phyloP scores from a whole-genome alignment of 176 grass and related monocot species.

The Carex scoparia region DNA sequence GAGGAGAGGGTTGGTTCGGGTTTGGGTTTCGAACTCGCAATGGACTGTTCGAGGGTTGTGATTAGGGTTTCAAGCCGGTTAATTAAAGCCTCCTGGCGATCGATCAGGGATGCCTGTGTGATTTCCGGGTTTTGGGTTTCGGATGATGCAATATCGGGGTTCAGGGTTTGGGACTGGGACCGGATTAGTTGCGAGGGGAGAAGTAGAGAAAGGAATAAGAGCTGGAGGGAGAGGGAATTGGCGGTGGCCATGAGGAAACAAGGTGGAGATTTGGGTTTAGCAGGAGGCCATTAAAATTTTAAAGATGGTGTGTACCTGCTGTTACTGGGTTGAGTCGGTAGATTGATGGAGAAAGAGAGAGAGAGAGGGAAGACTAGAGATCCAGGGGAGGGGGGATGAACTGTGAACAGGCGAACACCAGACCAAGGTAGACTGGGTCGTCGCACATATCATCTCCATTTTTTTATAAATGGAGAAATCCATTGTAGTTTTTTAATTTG shows the following conservation, averaged over 20 bases:
- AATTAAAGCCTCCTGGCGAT: constrained; percentile 42
- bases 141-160: not conserved
- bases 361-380: not conserved
- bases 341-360: not conserved
- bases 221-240: constrained; percentile 29
- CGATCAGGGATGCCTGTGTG: constrained; percentile 22
- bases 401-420: not conserved
- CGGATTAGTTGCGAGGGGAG: not conserved
- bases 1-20: constrained; percentile 34
- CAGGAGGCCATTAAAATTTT: not conserved
- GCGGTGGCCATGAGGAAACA: constrained; percentile 10
- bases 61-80: constrained; percentile 51
- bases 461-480: not conserved
- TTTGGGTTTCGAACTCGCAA: constrained; percentile 7
- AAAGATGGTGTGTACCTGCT: not conserved
- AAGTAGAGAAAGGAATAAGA: constrained; percentile 4
- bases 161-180: not conserved
- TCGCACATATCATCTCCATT: not conserved
- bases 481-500: not conserved
- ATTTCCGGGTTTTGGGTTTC: not conserved
- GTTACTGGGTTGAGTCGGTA: not conserved
- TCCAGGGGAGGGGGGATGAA: constrained; percentile 10
- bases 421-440: not conserved
- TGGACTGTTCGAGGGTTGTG: constrained; percentile 33
- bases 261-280: not conserved